phyloP scores from a whole-genome alignment of 163 green algal genomes.

The Scenedesmus sp. region DNA sequence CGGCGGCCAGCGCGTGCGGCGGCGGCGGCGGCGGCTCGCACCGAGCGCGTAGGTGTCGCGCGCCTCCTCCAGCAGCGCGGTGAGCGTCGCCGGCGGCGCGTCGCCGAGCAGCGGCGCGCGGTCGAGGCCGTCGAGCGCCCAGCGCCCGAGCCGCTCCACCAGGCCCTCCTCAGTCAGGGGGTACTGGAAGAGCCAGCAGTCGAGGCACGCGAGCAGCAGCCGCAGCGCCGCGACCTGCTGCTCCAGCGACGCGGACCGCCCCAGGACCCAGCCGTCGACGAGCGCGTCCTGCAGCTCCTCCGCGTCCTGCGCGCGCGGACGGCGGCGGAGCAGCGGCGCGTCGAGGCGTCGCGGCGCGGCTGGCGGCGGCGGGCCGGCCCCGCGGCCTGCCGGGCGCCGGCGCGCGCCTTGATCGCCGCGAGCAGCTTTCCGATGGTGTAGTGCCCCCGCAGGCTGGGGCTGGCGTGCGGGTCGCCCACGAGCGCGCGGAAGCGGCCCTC shows the following conservation, averaged over 20 bases:
- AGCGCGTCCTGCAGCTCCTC: slow-evolving; percentile 54
- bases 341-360: too few relatives aligned
- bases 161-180: slow-evolving; percentile 57
- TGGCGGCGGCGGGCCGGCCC: too few relatives aligned
- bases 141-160: slow-evolving; percentile 51
- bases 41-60: slow-evolving; percentile 58
- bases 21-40: neutral
- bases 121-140: slow-evolving; percentile 5
- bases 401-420: slow-evolving; percentile 46
- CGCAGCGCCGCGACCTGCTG: slow-evolving; percentile 56
- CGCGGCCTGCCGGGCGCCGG: neutral
- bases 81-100: neutral
- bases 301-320: slow-evolving; percentile 39
- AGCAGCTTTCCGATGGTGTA: slow-evolving; percentile 57
- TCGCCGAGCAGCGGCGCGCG: slow-evolving; percentile 10
- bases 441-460: slow-evolving; percentile 28
- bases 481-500: slow-evolving; percentile 36
- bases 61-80: slow-evolving; percentile 53
- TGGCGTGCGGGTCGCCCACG: slow-evolving; percentile 40
- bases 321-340: too few relatives aligned
- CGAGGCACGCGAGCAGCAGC: slow-evolving; percentile 56
- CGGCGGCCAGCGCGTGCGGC: neutral
- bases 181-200: slow-evolving; percentile 58
- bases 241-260: slow-evolving; percentile 46
- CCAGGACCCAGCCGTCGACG: slow-evolving; percentile 49